Percentiles rank a stretch among this genome's conserved stretches.
Evolutionary conservation across 257 asterid species (phyloP).

Genomic region (Ehretia macrophylla): DNA sequence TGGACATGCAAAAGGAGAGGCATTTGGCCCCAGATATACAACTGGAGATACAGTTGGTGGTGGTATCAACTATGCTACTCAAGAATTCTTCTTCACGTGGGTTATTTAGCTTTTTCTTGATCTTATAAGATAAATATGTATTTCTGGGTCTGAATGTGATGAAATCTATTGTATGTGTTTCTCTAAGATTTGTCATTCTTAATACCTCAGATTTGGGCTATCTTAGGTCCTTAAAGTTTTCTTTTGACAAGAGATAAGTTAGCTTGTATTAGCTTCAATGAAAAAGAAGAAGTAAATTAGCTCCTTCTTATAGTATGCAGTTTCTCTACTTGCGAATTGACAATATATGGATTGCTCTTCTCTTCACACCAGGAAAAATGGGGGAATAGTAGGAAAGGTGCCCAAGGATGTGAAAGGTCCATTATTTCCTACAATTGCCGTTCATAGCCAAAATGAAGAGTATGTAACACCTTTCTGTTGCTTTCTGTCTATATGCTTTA

Average conservation of each 20-base stretch:
- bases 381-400: constrained; percentile 65
- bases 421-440: constrained; percentile 84
- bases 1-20: constrained; percentile 87
- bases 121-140: too few relatives aligned
- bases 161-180: too few relatives aligned
- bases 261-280: neutral
- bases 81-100: constrained; percentile 94
- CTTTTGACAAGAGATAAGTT: neutral
- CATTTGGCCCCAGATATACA: constrained; percentile 79
- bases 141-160: neutral
- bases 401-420: constrained; percentile 82
- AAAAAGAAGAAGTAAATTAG: too few relatives aligned
- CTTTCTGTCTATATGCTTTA: constrained; percentile 6
- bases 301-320: too few relatives aligned
- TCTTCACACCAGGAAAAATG: constrained; percentile 72
- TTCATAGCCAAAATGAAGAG: constrained; percentile 97
- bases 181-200: too few relatives aligned
- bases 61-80: constrained; percentile 80
- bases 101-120: constrained; percentile 17
- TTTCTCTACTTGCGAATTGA: neutral
- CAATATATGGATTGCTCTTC: neutral
- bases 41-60: constrained; percentile 92
- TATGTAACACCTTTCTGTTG: constrained; percentile 36
- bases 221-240: neutral
- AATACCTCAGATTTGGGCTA: neutral